phyloP scores from a whole-genome alignment of 192 early-diverging fungal genomes.

The Podila epigama region DNA sequence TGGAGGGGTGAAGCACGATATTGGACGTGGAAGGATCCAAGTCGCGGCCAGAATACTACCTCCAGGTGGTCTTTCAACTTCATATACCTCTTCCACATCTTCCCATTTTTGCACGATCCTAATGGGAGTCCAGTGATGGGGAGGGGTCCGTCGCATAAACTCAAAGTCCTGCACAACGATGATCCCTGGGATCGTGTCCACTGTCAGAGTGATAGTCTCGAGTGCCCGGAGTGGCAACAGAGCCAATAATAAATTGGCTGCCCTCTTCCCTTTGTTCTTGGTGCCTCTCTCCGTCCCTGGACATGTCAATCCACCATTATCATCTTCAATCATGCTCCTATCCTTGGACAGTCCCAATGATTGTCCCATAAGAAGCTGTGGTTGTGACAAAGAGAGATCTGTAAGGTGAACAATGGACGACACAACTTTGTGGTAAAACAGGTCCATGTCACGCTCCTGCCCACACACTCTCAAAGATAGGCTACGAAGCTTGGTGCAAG shows the following conservation, averaged over 20 bases:
- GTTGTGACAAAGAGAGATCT: neutral
- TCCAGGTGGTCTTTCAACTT: neutral
- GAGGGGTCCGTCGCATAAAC: neutral
- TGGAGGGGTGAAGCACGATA: neutral
- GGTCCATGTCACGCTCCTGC: neutral
- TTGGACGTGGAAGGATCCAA: neutral
- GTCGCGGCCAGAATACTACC: neutral
- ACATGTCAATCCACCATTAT: too few relatives aligned
- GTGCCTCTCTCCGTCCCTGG: neutral
- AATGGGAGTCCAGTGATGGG: neutral
- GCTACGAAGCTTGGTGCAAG: neutral
- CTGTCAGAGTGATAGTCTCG: neutral
- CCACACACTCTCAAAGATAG: neutral
- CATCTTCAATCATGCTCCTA: neutral
- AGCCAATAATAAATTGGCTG: neutral
- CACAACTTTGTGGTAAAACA: neutral
- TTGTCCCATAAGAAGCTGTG: neutral
- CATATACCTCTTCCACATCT: neutral
- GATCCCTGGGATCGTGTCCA: neutral
- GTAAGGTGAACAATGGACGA: neutral
- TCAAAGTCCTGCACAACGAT: neutral
- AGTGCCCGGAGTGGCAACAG: neutral
- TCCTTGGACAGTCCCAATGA: neutral
- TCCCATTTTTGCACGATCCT: too few relatives aligned
- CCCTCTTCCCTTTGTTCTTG: neutral